Conservation (phyloP, 2,329 filamentous ascomycete species). For the Pseudogymnoascus sp. region DNA sequence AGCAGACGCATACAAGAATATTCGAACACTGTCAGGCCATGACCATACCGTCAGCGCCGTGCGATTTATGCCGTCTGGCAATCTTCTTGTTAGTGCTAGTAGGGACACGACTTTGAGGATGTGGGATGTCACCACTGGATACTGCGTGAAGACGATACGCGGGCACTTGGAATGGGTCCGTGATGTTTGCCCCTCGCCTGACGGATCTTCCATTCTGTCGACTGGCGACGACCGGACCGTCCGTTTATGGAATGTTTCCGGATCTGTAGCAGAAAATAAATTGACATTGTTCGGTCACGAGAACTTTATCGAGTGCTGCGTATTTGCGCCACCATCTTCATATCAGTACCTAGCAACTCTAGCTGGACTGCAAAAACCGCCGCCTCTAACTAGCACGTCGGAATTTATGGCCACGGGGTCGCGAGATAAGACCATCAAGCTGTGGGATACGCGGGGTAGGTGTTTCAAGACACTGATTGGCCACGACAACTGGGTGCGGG, state of each 20-base stretch:
- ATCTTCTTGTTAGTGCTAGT: conserved; percentile 77
- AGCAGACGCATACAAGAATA: conserved; percentile 88
- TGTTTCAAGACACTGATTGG: conserved; percentile 76
- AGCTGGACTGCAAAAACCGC: conserved; percentile 76
- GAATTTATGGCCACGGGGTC: conserved; percentile 88
- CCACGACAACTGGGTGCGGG: conserved; percentile 91
- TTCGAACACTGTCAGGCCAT: conserved; percentile 80
- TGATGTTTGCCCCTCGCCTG: conserved; percentile 68
- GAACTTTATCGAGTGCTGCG: conserved; percentile 76
- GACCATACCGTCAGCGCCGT: conserved; percentile 87
- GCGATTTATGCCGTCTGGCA: conserved; percentile 79
- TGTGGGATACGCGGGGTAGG: conserved; percentile 82
- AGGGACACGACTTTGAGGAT: conserved; percentile 77
- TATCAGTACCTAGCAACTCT: conserved; percentile 69
- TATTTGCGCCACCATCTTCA: conserved; percentile 72
- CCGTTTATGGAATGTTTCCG: conserved; percentile 78
- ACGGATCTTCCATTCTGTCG: conserved; percentile 76
- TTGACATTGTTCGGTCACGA: conserved; percentile 79
- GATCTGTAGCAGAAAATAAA: conserved; percentile 49
- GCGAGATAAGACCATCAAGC: conserved; percentile 79
- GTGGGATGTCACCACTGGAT: conserved; percentile 91
- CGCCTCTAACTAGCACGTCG: conserved; percentile 62
- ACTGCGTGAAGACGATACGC: conserved; percentile 77
- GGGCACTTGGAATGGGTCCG: conserved; percentile 87
- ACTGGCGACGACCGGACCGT: conserved; percentile 75